These are phyloP conservation scores for Botryococcus braunii DNA, from an alignment of 163 green algal species.

Conservation along the genomic window DNA sequence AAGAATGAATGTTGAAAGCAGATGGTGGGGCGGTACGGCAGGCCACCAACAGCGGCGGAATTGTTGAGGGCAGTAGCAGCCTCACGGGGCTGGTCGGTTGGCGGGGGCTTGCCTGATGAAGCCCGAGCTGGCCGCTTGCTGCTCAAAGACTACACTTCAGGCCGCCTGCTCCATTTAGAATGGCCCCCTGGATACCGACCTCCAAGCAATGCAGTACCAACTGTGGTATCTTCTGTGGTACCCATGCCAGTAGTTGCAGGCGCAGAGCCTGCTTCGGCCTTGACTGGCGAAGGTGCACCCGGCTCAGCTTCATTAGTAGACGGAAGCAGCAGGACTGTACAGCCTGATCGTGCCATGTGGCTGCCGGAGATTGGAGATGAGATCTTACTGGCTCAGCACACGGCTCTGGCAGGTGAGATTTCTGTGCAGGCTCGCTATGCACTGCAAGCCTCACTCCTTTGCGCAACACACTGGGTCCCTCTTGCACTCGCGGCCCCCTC, in stretches of 20 bases:
- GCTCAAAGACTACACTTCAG: conserved; percentile 84
- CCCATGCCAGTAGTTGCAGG: neutral
- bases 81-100: conserved; percentile 64
- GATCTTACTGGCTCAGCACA: no score
- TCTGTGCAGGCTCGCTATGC: no score
- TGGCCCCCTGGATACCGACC: conserved; percentile 43
- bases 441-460: no score
- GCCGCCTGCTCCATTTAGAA: conserved; percentile 76
- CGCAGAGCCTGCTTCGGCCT: neutral
- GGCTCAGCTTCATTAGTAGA: neutral
- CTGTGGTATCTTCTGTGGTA: neutral
- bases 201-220: neutral
- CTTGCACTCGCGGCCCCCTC: no score
- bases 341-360: neutral
- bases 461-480: no score
- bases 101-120: conserved; percentile 80
- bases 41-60: conserved; percentile 47
- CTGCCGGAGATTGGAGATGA: neutral
- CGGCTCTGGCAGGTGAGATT: no score
- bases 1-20: no score
- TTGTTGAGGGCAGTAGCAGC: conserved; percentile 48
- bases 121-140: conserved; percentile 64
- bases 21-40: no score
- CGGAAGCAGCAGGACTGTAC: neutral
- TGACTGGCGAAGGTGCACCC: neutral